These are phyloP conservation scores for Paramecium sexaurelia DNA, from an alignment of 73 alveolate species.

Conservation along the genomic window DNA sequence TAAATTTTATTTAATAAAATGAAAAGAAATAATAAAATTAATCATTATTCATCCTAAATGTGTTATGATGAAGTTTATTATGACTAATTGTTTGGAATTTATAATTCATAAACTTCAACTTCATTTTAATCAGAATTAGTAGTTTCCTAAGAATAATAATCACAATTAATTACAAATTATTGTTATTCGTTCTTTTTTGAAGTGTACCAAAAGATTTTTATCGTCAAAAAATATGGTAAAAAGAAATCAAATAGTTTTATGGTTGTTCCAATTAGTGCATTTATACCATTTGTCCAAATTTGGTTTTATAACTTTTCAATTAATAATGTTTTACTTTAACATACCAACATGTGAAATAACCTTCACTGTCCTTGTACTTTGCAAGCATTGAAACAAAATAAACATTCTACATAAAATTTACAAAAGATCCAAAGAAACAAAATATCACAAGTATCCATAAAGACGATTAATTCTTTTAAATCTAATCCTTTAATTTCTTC, in stretches of 20 bases:
- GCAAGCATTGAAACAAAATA: conserved; percentile 40
- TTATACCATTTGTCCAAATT: neutral
- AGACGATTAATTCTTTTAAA: neutral
- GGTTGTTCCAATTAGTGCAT: conserved; percentile 31
- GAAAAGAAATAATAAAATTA: neutral
- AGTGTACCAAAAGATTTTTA: conserved; percentile 28
- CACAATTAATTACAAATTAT: neutral
- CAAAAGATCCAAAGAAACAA: conserved; percentile 38
- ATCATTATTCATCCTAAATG: neutral
- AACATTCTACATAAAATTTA: neutral
- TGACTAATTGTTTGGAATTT: neutral
- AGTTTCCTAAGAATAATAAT: neutral
- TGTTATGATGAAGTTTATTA: neutral
- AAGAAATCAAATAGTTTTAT: conserved; percentile 20
- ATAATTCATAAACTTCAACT: conserved; percentile 8
- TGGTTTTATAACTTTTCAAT: neutral
- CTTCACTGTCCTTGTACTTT: neutral
- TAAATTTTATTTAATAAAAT: neutral
- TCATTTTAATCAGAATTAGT: conserved; percentile 21
- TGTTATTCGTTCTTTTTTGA: neutral
- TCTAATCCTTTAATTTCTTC: neutral
- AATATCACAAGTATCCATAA: conserved; percentile 6
- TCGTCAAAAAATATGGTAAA: conserved; percentile 24
- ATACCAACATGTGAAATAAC: conserved; percentile 13
- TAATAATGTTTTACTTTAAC: conserved; percentile 11